Evolutionary conservation across 2,329 filamentous ascomycete species (phyloP), one percentile per base, ranked within the genome.

Genomic region (Ophiocordyceps polyrhachis-furcata): DNA sequence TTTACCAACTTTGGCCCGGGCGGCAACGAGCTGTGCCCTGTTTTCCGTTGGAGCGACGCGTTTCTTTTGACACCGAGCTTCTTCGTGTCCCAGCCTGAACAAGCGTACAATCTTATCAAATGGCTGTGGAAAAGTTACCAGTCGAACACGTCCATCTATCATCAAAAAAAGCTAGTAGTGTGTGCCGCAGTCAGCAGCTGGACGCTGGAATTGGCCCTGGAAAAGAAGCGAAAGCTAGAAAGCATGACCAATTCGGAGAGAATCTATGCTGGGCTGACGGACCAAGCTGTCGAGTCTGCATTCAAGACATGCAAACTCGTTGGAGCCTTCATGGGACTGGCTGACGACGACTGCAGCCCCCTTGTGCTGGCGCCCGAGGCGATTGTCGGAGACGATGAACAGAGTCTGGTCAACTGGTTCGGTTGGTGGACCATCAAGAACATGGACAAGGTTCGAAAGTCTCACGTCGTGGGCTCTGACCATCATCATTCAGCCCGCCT

Each of bases 401-500:
- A 77, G 52, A 76, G 70, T 46, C 59, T 81, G 25, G 66, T 79
- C 11, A 74, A 77, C 49, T 79, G 73, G 70, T 80, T 78, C 54
- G 73, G 70, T 1, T 71, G 64, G 56, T 80, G 75, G 76, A 63
- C 73, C 1, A 59, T 64, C 29, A 48, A 56, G 45, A 66, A 68
- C 28, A 52, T 74, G 32, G 67, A 76, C 46, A 57, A 59, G 38
- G 73, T 68, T 51, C 67, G 73, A 29, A 69, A 65, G 35, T 79
- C 79, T 50, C 59, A 62, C 17, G 69, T 80, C 3, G 45, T 79
- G 5, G 75, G 74, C 3, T 73, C 73, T 1, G 52, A 52, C 21
- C 43, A 49, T 12, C 9, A 15, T 9, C 48, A 48, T 13, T 17
- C 43, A 15, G 42, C 17, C 14, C 54, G 55, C 29, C 45, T 58